Percentiles rank a stretch among this genome's conserved stretches.
phyloP scores from a whole-genome alignment of 371 early-diverging fungal genomes.

The Apophysomyces trapeziformis region DNA sequence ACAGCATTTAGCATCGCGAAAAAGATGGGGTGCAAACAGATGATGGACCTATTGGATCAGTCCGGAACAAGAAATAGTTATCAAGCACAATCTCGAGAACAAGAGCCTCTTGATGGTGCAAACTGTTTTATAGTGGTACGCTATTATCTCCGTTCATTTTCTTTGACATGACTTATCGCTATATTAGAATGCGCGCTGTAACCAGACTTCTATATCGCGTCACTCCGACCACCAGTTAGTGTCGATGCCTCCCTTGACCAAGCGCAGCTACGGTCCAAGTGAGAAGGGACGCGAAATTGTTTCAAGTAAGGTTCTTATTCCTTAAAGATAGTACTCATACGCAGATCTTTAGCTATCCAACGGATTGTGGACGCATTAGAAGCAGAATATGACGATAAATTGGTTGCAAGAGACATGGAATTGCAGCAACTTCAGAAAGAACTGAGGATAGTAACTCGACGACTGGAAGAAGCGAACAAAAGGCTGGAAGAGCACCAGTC shows the following conservation, averaged over 20 bases:
- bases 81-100: not conserved
- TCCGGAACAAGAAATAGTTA: not conserved
- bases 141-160: not conserved
- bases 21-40: constrained; percentile 72
- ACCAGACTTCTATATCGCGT: not conserved
- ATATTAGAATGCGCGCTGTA: not conserved
- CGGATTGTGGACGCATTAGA: constrained; percentile 73
- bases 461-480: constrained; percentile 55
- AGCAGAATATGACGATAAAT: constrained; percentile 63
- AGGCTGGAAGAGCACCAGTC: constrained; percentile 38
- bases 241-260: not conserved
- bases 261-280: constrained; percentile 27
- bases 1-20: constrained; percentile 92
- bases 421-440: constrained; percentile 65
- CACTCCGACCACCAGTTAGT: not conserved
- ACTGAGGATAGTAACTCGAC: constrained; percentile 39
- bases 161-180: not conserved
- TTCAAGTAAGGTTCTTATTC: constrained; percentile 44
- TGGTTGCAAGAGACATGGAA: constrained; percentile 63
- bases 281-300: constrained; percentile 59
- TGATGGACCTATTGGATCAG: constrained; percentile 65
- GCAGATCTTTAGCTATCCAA: constrained; percentile 58
- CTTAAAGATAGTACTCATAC: not conserved
- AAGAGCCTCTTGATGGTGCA: not conserved
- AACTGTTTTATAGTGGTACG: not conserved